Evolutionary conservation across 352 stramenopile species (phyloP).

Genomic region (Phytophthora crassamura): DNA sequence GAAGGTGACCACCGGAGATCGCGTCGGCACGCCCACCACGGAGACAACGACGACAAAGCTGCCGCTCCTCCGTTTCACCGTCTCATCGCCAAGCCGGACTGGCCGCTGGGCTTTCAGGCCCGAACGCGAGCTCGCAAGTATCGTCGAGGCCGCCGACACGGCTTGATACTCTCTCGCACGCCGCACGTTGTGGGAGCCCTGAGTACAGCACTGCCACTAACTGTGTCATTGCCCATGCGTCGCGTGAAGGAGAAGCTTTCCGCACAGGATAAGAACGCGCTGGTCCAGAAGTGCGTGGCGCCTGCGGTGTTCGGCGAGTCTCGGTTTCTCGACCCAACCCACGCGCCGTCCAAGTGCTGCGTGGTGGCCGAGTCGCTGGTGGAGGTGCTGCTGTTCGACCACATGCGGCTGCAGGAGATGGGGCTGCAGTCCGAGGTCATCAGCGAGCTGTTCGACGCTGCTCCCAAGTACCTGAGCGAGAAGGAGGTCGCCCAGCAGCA

Average conservation of each 20-base stretch:
- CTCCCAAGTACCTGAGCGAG: constrained; percentile 67
- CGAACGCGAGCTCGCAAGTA: constrained; percentile 59
- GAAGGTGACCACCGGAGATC: constrained; percentile 3
- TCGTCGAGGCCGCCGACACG: constrained; percentile 52
- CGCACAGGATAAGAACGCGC: constrained; percentile 44
- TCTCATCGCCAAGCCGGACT: constrained; percentile 63
- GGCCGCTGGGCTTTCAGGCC: constrained; percentile 68
- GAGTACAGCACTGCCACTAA: background rate
- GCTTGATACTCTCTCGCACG: constrained; percentile 36
- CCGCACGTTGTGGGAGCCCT: constrained; percentile 10
- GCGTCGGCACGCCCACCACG: background rate
- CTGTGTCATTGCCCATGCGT: constrained; percentile 20
- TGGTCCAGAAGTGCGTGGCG: constrained; percentile 52
- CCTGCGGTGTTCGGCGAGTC: constrained; percentile 76
- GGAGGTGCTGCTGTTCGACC: constrained; percentile 74
- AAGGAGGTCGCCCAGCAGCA: constrained; percentile 57
- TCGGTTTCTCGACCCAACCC: constrained; percentile 56
- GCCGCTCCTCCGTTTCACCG: constrained; percentile 60
- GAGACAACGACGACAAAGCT: constrained; percentile 26
- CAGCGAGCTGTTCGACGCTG: constrained; percentile 55
- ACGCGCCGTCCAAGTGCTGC: constrained; percentile 62
- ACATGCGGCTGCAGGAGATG: constrained; percentile 82
- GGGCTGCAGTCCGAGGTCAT: constrained; percentile 64
- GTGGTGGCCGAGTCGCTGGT: constrained; percentile 73
- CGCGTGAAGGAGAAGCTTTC: constrained; percentile 37